These are phyloP conservation scores for Chionographis japonica DNA, from an alignment of 106 monocot species.

Conservation along the genomic window DNA sequence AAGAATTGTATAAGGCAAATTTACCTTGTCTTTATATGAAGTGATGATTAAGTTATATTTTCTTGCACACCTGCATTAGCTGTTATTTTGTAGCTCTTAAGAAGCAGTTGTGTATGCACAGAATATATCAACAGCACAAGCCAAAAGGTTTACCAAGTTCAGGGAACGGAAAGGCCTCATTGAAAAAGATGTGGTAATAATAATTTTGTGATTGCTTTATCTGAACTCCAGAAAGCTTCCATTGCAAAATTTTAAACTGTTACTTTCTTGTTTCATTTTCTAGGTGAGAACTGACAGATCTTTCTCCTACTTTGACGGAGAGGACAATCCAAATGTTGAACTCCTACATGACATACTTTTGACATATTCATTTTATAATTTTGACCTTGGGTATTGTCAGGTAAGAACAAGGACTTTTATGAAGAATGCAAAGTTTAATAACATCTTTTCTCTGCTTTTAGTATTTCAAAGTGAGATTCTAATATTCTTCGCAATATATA, in stretches of 20 bases:
- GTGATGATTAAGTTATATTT: too few species aligned
- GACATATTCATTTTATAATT: constrained; percentile 99
- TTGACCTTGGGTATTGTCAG: constrained; percentile 99
- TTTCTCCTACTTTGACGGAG: constrained; percentile 83
- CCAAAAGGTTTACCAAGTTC: constrained; percentile 93
- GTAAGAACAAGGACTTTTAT: constrained; percentile 23
- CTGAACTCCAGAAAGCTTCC: background rate
- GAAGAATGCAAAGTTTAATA: background rate
- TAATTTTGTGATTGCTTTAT: background rate
- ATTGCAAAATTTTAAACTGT: background rate
- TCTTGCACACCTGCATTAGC: too few species aligned
- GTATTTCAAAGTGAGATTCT: too few species aligned
- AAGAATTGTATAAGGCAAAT: too few species aligned
- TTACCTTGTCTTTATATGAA: too few species aligned
- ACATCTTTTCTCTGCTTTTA: background rate
- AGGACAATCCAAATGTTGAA: constrained; percentile 79
- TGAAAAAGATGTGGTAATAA: constrained; percentile 95
- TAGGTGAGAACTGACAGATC: constrained; percentile 97
- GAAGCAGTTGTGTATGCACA: constrained; percentile 21
- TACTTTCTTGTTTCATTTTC: constrained; percentile 15
- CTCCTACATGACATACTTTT: constrained; percentile 82
- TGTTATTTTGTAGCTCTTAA: background rate
- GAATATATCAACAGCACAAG: constrained; percentile 83
- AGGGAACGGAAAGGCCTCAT: constrained; percentile 91
- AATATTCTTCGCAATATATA: too few species aligned